These are phyloP conservation scores for Penicillium hesseltinei DNA, from an alignment of 2,329 filamentous ascomycete species.

Conservation along the genomic window DNA sequence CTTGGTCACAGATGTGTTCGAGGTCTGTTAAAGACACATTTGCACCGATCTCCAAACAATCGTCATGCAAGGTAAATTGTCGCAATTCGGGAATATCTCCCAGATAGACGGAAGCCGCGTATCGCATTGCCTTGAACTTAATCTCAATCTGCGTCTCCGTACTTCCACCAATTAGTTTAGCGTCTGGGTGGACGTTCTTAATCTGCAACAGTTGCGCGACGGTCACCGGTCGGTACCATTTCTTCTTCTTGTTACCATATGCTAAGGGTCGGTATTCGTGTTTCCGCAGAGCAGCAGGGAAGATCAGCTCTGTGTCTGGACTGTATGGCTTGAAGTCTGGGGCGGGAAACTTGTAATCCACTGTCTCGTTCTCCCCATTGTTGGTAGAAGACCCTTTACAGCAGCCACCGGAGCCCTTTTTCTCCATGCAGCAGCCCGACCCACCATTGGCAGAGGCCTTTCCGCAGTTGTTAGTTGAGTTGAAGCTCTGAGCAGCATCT, in stretches of 20 bases:
- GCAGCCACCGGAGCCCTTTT: slow-evolving; percentile 59
- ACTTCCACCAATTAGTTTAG: slow-evolving; percentile 93
- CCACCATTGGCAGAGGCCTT: slow-evolving; percentile 59
- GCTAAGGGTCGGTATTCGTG: slow-evolving; percentile 77
- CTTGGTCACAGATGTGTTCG: slow-evolving; percentile 77
- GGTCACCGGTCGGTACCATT: slow-evolving; percentile 87
- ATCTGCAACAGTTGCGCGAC: slow-evolving; percentile 86
- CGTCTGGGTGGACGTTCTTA: slow-evolving; percentile 77
- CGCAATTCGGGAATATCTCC: slow-evolving; percentile 89
- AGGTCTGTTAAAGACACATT: slow-evolving; percentile 92
- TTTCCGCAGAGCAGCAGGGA: slow-evolving; percentile 80
- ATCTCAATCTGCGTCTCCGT: slow-evolving; percentile 98
- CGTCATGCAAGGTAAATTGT: slow-evolving; percentile 74
- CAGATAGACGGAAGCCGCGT: slow-evolving; percentile 85
- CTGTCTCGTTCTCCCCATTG: slow-evolving; percentile 30
- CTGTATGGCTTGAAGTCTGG: slow-evolving; percentile 94
- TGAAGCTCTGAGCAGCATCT: slow-evolving; percentile 88
- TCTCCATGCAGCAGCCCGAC: slow-evolving; percentile 70
- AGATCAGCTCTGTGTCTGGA: slow-evolving; percentile 91
- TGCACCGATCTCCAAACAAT: slow-evolving; percentile 85
- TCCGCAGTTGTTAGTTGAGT: slow-evolving; percentile 53
- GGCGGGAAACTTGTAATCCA: slow-evolving; percentile 66
- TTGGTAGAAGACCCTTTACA: slow-evolving; percentile 61
- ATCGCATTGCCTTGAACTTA: slow-evolving; percentile 94
- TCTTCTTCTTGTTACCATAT: slow-evolving; percentile 92